Evolutionary conservation across 345 rosid species (phyloP).

Genomic region (Erodium maritimum): DNA sequence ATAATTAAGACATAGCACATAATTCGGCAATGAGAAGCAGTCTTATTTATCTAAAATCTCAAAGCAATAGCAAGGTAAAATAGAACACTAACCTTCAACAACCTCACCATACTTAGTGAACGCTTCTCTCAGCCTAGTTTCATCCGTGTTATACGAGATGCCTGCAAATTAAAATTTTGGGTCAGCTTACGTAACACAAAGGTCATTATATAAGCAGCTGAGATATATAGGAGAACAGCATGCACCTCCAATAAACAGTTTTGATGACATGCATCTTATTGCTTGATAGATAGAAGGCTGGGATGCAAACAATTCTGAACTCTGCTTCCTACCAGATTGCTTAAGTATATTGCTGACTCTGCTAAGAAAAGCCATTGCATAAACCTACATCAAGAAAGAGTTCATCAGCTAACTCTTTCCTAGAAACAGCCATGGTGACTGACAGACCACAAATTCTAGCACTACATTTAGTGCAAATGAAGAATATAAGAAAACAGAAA

Average conservation of each 20-base stretch:
- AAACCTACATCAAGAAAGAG: slow-evolving; percentile 12
- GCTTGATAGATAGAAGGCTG: slow-evolving; percentile 61
- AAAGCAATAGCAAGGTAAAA: no score
- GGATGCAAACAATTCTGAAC: slow-evolving; percentile 28
- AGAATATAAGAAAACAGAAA: no score
- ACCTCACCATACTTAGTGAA: slow-evolving; percentile 79
- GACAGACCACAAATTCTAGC: no score
- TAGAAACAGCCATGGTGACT: no score
- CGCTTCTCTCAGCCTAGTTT: slow-evolving; percentile 50
- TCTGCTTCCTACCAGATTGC: slow-evolving; percentile 43
- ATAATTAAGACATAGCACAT: no score
- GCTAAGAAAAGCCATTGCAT: slow-evolving; percentile 62
- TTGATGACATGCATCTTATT: slow-evolving; percentile 59
- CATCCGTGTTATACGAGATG: slow-evolving; percentile 56
- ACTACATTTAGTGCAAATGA: no score
- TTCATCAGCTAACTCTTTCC: no score
- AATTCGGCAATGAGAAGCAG: no score
- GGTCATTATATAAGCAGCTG: no score
- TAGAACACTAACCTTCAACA: slow-evolving; percentile 35
- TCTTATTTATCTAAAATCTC: no score
- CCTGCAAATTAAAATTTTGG: slow-evolving; percentile 29
- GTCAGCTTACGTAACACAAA: no score
- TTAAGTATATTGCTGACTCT: slow-evolving; percentile 52
- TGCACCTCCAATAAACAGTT: slow-evolving; percentile 76
- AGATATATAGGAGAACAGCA: no score